Percentiles rank a stretch among this genome's conserved stretches.
These are phyloP conservation scores for Sporothrix schenckii DNA, from an alignment of 2,329 filamentous ascomycete species.

Conservation along the genomic window DNA sequence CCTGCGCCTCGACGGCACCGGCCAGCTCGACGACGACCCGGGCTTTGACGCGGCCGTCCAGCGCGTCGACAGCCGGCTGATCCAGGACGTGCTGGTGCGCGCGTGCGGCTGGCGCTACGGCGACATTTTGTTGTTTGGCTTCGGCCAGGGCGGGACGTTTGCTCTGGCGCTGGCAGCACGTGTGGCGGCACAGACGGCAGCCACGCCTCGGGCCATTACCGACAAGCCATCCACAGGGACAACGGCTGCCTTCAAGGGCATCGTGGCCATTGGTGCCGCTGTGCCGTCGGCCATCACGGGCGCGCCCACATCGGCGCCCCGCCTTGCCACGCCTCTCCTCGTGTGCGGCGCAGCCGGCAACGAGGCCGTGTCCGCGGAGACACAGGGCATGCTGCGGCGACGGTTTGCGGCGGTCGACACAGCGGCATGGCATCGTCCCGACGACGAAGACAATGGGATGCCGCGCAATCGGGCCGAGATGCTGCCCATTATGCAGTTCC, in stretches of 20 bases:
- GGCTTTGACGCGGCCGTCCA: slow-evolving; percentile 57
- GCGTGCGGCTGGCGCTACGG: slow-evolving; percentile 61
- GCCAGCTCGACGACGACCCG: slow-evolving; percentile 62
- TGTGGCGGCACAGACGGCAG: not conserved
- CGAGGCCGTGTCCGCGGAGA: slow-evolving; percentile 58
- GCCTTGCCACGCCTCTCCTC: slow-evolving; percentile 65
- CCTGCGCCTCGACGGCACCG: slow-evolving; percentile 56
- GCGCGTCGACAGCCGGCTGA: slow-evolving; percentile 54
- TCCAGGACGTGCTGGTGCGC: slow-evolving; percentile 55
- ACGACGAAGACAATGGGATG: slow-evolving; percentile 70
- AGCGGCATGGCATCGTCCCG: slow-evolving; percentile 65
- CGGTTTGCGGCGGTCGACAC: slow-evolving; percentile 69
- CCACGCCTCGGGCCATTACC: not conserved
- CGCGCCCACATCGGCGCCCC: slow-evolving; percentile 48
- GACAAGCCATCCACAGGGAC: slow-evolving; percentile 20
- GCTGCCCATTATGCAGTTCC: slow-evolving; percentile 84
- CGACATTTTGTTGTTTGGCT: slow-evolving; percentile 67
- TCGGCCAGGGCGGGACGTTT: slow-evolving; percentile 67
- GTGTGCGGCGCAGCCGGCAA: slow-evolving; percentile 59
- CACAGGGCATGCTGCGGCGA: slow-evolving; percentile 64
- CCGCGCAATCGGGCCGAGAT: slow-evolving; percentile 83
- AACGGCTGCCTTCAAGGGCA: slow-evolving; percentile 49
- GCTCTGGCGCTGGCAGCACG: slow-evolving; percentile 60
- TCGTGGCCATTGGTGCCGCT: slow-evolving; percentile 54
- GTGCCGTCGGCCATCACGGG: slow-evolving; percentile 58